Conservation (phyloP, 805 yeast species). For the Starmera caribaea region DNA sequence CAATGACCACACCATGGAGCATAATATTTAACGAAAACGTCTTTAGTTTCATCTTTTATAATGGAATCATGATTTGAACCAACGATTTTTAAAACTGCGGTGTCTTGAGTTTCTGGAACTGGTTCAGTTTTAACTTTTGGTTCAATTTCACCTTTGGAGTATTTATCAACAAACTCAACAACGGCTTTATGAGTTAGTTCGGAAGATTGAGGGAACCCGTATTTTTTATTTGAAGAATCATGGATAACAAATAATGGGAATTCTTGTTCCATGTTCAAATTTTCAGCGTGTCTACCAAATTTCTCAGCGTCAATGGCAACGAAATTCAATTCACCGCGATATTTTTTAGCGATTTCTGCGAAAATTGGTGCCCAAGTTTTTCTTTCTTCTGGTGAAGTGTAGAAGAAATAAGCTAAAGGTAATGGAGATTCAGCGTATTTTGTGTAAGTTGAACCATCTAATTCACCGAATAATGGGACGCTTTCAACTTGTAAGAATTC, state of each 20-base stretch:
- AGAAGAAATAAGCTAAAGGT: constrained; percentile 88
- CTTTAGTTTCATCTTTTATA: constrained; percentile 47
- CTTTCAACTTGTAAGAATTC: constrained; percentile 41
- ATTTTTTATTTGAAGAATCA: constrained; percentile 64
- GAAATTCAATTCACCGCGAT: constrained; percentile 75
- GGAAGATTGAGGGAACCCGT: constrained; percentile 56
- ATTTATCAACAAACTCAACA: constrained; percentile 52
- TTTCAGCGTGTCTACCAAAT: constrained; percentile 81
- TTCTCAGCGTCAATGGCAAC: constrained; percentile 78
- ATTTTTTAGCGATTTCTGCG: constrained; percentile 56
- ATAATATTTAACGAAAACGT: constrained; percentile 80
- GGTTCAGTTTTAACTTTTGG: constrained; percentile 81
- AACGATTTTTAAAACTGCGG: constrained; percentile 67
- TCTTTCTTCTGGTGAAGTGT: constrained; percentile 59
- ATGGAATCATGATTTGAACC: constrained; percentile 73
- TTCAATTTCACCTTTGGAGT: constrained; percentile 49
- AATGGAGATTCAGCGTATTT: constrained; percentile 58
- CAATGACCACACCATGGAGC: constrained; percentile 99
- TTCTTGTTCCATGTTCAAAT: constrained; percentile 72
- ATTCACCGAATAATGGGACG: constrained; percentile 81
- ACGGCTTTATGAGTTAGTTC: constrained; percentile 45
- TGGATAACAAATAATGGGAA: constrained; percentile 91
- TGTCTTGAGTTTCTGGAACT: constrained; percentile 74
- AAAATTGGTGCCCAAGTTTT: constrained; percentile 42
- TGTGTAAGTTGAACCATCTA: constrained; percentile 70